A percentile compares a stretch with the other conserved stretches of the same genome.
Evolutionary conservation across 2,329 filamentous ascomycete genomes (phyloP).

Genomic region (Cytospora piceicola): DNA sequence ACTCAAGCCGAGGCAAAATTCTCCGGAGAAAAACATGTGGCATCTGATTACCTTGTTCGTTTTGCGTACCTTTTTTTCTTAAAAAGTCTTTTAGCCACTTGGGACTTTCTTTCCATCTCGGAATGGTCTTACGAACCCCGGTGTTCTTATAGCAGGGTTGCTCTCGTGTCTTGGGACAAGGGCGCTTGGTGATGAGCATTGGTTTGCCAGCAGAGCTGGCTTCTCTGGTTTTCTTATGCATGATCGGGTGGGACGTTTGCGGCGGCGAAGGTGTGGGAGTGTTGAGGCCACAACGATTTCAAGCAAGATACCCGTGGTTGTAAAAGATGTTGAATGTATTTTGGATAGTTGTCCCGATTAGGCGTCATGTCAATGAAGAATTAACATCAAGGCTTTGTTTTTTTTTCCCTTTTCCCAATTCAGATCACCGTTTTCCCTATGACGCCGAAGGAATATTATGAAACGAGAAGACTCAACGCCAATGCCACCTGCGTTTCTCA

Average conservation of each 20-base stretch:
- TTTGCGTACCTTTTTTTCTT: slow-evolving; percentile 14
- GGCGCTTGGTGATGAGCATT: slow-evolving; percentile 5
- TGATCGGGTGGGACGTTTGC: background rate
- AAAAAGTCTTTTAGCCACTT: background rate
- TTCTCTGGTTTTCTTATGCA: slow-evolving; percentile 1
- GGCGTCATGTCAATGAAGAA: background rate
- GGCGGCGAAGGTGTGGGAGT: background rate
- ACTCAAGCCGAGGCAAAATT: background rate
- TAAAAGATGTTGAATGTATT: background rate
- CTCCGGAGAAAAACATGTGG: background rate
- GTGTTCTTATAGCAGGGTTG: background rate
- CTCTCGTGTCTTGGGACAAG: background rate
- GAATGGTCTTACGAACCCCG: background rate
- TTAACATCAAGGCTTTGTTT: background rate
- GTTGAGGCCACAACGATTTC: background rate
- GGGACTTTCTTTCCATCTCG: slow-evolving; percentile 9
- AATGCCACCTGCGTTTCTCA: background rate
- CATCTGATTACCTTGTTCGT: slow-evolving; percentile 3
- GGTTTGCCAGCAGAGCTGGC: slow-evolving; percentile 17
- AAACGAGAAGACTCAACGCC: background rate
- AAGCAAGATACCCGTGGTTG: background rate
- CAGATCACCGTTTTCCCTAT: too few relatives aligned
- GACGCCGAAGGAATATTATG: too few relatives aligned
- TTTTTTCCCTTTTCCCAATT: too few relatives aligned
- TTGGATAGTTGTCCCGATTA: background rate